phyloP scores from a whole-genome alignment of 495 filamentous ascomycete species.

The Podospora didyma region DNA sequence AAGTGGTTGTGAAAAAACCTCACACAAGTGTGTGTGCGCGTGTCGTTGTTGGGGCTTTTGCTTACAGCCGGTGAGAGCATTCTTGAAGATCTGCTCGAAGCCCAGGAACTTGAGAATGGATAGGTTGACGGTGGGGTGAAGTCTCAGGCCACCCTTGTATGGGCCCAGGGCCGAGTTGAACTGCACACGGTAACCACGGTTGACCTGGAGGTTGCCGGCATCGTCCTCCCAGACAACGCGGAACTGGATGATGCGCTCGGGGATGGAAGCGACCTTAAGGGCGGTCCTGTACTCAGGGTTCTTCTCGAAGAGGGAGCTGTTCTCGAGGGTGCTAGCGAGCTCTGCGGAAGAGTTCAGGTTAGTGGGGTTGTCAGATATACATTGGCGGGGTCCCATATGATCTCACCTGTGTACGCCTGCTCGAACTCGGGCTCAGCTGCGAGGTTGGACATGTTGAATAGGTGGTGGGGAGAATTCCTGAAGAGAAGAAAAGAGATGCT shows the following conservation, averaged over 20 bases:
- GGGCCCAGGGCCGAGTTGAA: conserved; percentile 98
- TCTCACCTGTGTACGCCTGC: conserved; percentile 91
- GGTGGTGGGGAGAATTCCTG: neutral
- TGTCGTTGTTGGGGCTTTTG: conserved; percentile 17
- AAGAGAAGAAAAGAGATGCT: conserved; percentile 2
- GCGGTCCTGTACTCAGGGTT: conserved; percentile 92
- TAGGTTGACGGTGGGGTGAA: conserved; percentile 95
- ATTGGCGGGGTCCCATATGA: neutral
- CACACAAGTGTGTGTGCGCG: no score
- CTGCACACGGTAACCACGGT: conserved; percentile 95
- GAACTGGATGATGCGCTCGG: conserved; percentile 96
- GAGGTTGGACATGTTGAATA: conserved; percentile 69
- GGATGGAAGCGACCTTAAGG: conserved; percentile 81
- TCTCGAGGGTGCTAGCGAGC: conserved; percentile 88
- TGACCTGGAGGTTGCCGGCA: conserved; percentile 82
- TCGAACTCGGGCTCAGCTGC: conserved; percentile 93
- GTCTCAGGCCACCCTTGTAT: conserved; percentile 95
- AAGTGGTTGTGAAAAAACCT: neutral
- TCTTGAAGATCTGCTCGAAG: conserved; percentile 99
- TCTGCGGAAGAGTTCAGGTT: conserved; percentile 49
- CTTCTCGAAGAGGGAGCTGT: conserved; percentile 88
- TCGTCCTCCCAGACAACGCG: conserved; percentile 96
- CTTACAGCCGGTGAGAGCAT: conserved; percentile 93
- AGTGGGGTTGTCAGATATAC: no score
- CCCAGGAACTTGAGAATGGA: conserved; percentile 98